Evolutionary conservation across 441 rosid species (phyloP).

Genomic region (Bocquillonia castaneifolia): DNA sequence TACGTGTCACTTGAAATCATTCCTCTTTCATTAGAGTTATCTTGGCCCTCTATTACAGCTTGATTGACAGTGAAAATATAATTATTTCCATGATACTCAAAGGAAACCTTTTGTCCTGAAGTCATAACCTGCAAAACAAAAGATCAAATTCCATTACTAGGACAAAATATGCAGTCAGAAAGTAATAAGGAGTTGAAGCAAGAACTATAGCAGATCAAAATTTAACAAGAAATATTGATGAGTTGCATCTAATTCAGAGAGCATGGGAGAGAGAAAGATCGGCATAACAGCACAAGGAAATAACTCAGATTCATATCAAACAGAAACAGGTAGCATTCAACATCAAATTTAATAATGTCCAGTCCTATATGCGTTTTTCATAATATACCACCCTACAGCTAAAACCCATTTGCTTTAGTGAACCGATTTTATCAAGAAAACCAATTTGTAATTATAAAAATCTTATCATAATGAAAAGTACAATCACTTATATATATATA

Average conservation of each 20-base stretch:
- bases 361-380: neutral
- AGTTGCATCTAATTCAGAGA: neutral
- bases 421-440: neutral
- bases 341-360: neutral
- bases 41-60: constrained; percentile 70
- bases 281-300: neutral
- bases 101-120: constrained; percentile 74
- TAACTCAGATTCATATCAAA: neutral
- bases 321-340: neutral
- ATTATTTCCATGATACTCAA: constrained; percentile 90
- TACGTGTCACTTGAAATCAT: constrained; percentile 71
- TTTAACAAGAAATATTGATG: neutral
- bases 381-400: neutral
- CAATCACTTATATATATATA: neutral
- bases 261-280: neutral
- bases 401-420: neutral
- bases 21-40: constrained; percentile 77
- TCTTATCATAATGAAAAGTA: neutral
- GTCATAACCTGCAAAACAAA: constrained; percentile 72
- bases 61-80: constrained; percentile 78
- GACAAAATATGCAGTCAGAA: neutral
- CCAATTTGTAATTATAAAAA: neutral
- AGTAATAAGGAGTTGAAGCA: neutral
- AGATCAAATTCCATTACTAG: constrained; percentile 9
- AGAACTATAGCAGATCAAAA: neutral